A percentile compares a stretch with the other conserved stretches of the same genome.
phyloP scores from a whole-genome alignment of 225 moss, liverwort and hornwort genomes.

The Pseudisothecium myosuroides region DNA sequence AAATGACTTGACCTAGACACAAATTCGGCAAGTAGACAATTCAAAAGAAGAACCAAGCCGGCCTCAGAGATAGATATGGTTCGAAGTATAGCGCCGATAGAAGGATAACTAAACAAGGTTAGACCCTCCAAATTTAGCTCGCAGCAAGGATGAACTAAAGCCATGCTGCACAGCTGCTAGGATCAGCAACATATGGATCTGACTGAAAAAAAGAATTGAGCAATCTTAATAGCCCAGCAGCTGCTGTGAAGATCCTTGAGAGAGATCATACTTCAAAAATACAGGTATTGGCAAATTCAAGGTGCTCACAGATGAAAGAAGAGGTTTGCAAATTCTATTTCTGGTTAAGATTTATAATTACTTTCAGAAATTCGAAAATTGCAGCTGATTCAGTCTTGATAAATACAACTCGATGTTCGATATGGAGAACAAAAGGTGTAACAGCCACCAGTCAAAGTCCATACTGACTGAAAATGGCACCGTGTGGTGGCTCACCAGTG shows the following conservation, averaged over 20 bases:
- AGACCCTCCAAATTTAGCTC: background rate
- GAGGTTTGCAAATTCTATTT: background rate
- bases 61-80: background rate
- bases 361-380: background rate
- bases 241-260: background rate
- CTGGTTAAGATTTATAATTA: background rate
- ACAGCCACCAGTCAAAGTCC: background rate
- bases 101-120: background rate
- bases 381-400: background rate
- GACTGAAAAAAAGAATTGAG: background rate
- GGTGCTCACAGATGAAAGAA: background rate
- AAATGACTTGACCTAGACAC: background rate
- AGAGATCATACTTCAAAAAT: background rate
- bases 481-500: constrained; percentile 41
- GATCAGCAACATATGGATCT: background rate
- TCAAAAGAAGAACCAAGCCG: background rate
- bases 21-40: background rate
- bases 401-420: background rate
- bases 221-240: background rate
- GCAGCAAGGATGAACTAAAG: background rate
- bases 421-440: background rate
- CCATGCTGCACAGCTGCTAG: background rate
- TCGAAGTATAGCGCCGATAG: background rate
- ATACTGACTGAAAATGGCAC: background rate
- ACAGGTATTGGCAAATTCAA: background rate